Evolutionary conservation across 1,139 yeast species (phyloP).

Genomic region (Suhomyces bolitotheri): DNA sequence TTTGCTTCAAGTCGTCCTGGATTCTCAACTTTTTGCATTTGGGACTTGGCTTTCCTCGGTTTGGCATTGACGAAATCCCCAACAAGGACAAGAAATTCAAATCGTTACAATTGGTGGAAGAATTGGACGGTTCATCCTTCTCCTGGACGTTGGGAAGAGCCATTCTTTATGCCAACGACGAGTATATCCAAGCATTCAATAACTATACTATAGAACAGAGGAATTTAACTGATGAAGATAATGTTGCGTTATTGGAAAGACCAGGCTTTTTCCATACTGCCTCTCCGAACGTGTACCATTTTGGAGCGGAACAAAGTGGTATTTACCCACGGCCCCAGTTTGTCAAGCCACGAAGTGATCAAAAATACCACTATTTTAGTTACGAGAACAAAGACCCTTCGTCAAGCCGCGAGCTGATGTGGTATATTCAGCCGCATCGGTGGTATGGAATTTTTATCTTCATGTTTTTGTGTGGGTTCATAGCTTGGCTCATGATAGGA

Average conservation of each 20-base stretch:
- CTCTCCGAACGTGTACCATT: constrained; percentile 46
- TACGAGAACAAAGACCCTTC: constrained; percentile 34
- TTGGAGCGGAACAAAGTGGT: constrained; percentile 55
- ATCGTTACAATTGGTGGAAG: constrained; percentile 62
- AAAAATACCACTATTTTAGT: constrained; percentile 28
- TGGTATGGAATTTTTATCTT: constrained; percentile 57
- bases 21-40: constrained; percentile 67
- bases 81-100: constrained; percentile 33
- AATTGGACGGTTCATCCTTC: constrained; percentile 63
- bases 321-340: constrained; percentile 48
- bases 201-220: constrained; percentile 22
- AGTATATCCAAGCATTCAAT: constrained; percentile 41
- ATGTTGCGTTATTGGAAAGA: constrained; percentile 3
- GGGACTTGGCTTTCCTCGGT: constrained; percentile 71
- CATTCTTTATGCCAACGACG: constrained; percentile 57
- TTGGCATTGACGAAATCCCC: constrained; percentile 43
- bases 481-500: constrained; percentile 53
- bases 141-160: constrained; percentile 89
- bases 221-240: neutral
- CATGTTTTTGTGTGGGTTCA: constrained; percentile 38
- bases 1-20: constrained; percentile 55
- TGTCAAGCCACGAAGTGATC: constrained; percentile 24
- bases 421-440: constrained; percentile 52
- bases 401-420: constrained; percentile 33
- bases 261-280: constrained; percentile 54